Base-by-base conservation (phyloP, 176 grass and related monocot genomes). In the Olyra latifolia region DNA sequence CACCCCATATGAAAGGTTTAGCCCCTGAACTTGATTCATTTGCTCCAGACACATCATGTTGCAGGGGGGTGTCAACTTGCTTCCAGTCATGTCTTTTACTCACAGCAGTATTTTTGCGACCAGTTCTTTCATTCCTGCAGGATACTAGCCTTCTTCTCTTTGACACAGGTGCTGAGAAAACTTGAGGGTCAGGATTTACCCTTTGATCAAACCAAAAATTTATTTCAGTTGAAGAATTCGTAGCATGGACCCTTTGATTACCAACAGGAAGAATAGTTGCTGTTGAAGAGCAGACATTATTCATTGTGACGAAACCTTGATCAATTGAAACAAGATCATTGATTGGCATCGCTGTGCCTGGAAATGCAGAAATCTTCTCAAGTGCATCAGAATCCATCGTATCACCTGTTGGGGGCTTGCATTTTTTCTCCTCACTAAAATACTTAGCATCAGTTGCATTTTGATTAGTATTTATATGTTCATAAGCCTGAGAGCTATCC, bases 131-230 rank as follows among this genome's bases (percentile, higher is more conserved):
- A 66, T 80, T 78, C 71, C 84, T 91, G 25, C 47, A 87, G 44
- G 88, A 82, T 78, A 76, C 80, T 75, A 94, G 74, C 83, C 86
- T 91, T 64, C 83, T 94, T 20, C 83, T 85, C 78, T 91, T 94
- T 46, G 86, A 62, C 47, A 87, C 55, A 40, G 92, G 80, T 27
- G 83, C 79, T 81, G 79, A 75, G 82, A 84, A 89, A 86, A 55
- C 48, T 81, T 91, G 86, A 65, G 81, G 77, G 52, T 80, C 86
- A 52, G 62, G 64, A 74, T 78, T 88, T 81, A 80, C 16, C 80
- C 76, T 86, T 75, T 66, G 70, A 66, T 85, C 82, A 44, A 89
- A 88, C 44, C 89, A 74, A 69, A 82, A 81, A 16, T 83, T 88
- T 30, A 77, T 59, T 86, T 91, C 88, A 66, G 74, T 80, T 29